Evolutionary conservation across 148 eudicot species (phyloP), one percentile per base, ranked within the genome.

Genomic region (Rhododendron ferrugineum): DNA sequence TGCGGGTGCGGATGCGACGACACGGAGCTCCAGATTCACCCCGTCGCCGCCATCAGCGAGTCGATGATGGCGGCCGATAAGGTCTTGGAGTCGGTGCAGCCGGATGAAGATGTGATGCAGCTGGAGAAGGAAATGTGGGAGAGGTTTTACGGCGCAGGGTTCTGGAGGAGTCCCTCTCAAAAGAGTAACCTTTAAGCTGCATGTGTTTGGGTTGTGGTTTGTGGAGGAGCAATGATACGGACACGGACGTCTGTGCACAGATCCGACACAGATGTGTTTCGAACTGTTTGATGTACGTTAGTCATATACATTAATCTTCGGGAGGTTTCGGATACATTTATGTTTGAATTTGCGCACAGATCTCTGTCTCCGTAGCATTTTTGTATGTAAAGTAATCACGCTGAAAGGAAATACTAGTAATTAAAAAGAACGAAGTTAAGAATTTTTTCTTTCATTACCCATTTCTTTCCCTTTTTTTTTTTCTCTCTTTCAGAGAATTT

Each of bases 61-160:
- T 34, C 64, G 47, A 11, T 11, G 15, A 13, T 2, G 15, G 5
- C 58, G 60, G 72, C 47, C 22, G 68, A 36, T 3, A 20, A 64
- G 11, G 10, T 40, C 37, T 22, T 50, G 52, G 60, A 73, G 5
- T 42, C 78, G 44, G n/a, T 50, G 4, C 79, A 40, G 32, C 20
- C 36, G 58, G 85, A 85, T 9, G 28, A 84, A 3, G 96, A 92
- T 15, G 81, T 90, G 40, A 40, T 87, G 23, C 86, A 87, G 62
- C 73, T 95, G 47, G 98, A 95, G 88, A 90, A 89, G 89, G 95
- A 93, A n/a, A 93, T 94, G 95, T 93, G 93, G 93, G 90, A 91
- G 0, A 88, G 77, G 88, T 95, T 95, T 68, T 88, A 90, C 78
- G 44, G 90, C 7, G 84, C 92, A 72, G 98, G 97, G 0, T 94